A percentile compares a stretch with the other conserved stretches of the same genome.
Conservation (phyloP, 306 rosid genomes). For the Urtica urens region DNA sequence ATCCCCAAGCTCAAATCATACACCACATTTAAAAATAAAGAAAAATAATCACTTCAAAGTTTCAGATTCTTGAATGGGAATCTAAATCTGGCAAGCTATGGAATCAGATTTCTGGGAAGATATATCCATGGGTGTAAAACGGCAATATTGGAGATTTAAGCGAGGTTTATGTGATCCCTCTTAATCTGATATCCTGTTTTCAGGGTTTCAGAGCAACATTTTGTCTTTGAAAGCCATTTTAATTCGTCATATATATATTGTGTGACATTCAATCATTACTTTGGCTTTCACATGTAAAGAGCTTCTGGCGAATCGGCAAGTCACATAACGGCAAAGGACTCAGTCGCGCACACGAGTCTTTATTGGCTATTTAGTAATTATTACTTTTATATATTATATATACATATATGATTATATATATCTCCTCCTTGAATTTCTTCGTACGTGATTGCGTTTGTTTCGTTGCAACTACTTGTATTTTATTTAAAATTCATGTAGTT, state of each 20-base stretch:
- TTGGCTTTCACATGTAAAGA: slow-evolving; percentile 18
- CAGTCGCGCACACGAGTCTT: slow-evolving; percentile 24
- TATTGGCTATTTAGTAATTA: slow-evolving; percentile 18
- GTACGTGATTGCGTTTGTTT: no score
- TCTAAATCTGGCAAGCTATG: slow-evolving; percentile 28
- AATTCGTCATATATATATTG: no score
- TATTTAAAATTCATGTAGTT: no score
- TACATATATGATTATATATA: background rate
- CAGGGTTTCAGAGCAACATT: slow-evolving; percentile 28
- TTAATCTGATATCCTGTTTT: slow-evolving; percentile 19
- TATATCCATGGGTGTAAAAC: slow-evolving; percentile 29
- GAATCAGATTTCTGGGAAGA: slow-evolving; percentile 30
- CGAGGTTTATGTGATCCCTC: no score
- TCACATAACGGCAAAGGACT: slow-evolving; percentile 77
- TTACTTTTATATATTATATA: no score
- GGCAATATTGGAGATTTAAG: slow-evolving; percentile 21
- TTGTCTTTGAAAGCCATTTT: no score
- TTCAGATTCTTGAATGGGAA: background rate
- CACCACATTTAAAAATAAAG: background rate
- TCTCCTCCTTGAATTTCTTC: background rate
- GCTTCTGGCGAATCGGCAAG: slow-evolving; percentile 72
- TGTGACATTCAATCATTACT: no score
- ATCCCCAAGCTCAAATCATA: slow-evolving; percentile 27
- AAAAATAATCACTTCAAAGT: slow-evolving; percentile 18
- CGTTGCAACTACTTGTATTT: no score